A percentile compares a stretch with the other conserved stretches of the same genome.
These are phyloP conservation scores for Solanum chmielewskii DNA, from an alignment of 257 asterid genomes.

Conservation along the genomic window DNA sequence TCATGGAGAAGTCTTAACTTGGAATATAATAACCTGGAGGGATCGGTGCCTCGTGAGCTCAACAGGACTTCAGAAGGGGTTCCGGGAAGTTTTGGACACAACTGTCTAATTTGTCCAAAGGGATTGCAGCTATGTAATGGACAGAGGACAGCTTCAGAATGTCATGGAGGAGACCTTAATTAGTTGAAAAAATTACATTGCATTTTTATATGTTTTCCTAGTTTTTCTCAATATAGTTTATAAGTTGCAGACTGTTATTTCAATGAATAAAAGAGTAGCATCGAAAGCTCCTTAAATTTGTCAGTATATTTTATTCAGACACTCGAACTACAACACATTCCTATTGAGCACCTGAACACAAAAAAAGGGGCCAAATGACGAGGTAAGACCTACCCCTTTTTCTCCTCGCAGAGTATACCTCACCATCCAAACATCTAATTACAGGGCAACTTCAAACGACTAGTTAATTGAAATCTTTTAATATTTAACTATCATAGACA, in stretches of 20 bases:
- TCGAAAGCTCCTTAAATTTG: not conserved
- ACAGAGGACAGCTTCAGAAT: conserved; percentile 34
- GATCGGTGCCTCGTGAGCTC: conserved; percentile 20
- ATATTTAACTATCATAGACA: no score
- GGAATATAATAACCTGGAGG: conserved; percentile 33
- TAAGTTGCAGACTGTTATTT: not conserved
- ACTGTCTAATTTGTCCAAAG: conserved; percentile 26
- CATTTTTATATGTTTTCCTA: not conserved
- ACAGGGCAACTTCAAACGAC: not conserved
- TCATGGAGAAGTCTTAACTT: conserved; percentile 25
- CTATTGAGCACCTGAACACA: not conserved
- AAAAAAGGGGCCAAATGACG: not conserved
- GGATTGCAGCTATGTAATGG: conserved; percentile 15
- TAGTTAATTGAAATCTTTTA: not conserved
- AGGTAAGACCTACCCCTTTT: not conserved
- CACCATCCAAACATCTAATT: not conserved
- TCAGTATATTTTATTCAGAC: not conserved
- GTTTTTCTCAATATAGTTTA: not conserved
- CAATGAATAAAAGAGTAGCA: not conserved
- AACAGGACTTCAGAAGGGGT: not conserved
- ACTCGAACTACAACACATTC: not conserved
- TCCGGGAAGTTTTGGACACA: conserved; percentile 34
- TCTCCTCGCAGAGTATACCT: not conserved
- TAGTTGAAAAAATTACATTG: not conserved
- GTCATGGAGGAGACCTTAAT: not conserved